These are phyloP conservation scores for Sphagnum fallax DNA, from an alignment of 228 moss, liverwort and hornwort genomes.

Conservation along the genomic window DNA sequence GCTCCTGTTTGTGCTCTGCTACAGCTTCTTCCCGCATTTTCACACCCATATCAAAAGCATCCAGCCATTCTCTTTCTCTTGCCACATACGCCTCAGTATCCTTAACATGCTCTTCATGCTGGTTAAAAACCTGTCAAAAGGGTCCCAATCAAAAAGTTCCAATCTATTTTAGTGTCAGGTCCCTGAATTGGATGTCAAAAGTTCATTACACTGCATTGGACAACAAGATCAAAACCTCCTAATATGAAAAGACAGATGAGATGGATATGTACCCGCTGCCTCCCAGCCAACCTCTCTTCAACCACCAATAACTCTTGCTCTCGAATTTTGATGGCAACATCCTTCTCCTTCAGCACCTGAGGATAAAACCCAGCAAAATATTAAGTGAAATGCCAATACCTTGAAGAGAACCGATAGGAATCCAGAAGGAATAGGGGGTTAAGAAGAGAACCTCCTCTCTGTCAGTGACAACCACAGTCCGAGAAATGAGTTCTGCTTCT, in stretches of 20 bases:
- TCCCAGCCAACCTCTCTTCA: conserved; percentile 58
- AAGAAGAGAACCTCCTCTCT: conserved; percentile 57
- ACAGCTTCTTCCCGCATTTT: conserved; percentile 67
- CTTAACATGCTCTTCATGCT: conserved; percentile 50
- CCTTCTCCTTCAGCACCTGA: conserved; percentile 45
- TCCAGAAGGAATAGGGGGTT: background rate
- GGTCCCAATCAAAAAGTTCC: background rate
- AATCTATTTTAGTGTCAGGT: background rate
- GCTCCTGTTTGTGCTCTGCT: conserved; percentile 73
- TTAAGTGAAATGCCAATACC: background rate
- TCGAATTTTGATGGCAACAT: conserved; percentile 52
- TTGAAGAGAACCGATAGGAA: background rate
- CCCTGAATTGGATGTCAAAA: background rate
- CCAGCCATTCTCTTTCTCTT: conserved; percentile 69
- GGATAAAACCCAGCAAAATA: background rate
- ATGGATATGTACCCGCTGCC: conserved; percentile 45
- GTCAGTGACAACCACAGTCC: conserved; percentile 38
- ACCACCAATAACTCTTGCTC: conserved; percentile 58
- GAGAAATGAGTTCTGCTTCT: conserved; percentile 53
- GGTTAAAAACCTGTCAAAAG: conserved; percentile 47
- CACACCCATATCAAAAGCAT: conserved; percentile 63
- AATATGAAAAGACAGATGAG: background rate
- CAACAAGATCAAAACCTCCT: background rate
- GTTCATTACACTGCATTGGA: background rate
- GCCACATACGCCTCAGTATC: conserved; percentile 39